Conservation (phyloP, 2,329 filamentous ascomycete species). For the Hypoxylon sp. region DNA sequence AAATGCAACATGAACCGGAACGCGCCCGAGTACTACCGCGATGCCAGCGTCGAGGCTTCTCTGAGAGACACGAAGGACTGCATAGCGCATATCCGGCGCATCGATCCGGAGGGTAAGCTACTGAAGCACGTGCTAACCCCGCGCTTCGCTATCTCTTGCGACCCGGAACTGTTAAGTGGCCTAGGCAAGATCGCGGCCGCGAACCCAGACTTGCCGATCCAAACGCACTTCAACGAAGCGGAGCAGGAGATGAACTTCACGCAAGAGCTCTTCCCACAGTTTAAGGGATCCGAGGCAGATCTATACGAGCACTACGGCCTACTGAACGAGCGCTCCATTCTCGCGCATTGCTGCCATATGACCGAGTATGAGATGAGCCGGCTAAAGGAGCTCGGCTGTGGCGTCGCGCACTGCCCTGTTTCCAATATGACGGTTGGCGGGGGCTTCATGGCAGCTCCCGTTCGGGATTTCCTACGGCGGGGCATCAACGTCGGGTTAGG, state of each 20-base stretch:
- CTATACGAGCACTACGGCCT: slow-evolving; percentile 71
- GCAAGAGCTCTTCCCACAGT: slow-evolving; percentile 68
- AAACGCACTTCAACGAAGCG: slow-evolving; percentile 79
- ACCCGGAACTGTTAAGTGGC: slow-evolving; percentile 66
- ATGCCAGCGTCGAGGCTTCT: slow-evolving; percentile 63
- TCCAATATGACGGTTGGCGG: slow-evolving; percentile 75
- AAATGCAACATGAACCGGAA: slow-evolving; percentile 76
- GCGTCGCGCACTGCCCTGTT: slow-evolving; percentile 75
- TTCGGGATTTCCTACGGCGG: slow-evolving; percentile 69
- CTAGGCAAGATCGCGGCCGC: slow-evolving; percentile 67
- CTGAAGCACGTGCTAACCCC: slow-evolving; percentile 69
- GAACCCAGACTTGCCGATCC: slow-evolving; percentile 68
- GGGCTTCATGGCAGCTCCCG: slow-evolving; percentile 73
- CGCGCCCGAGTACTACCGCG: slow-evolving; percentile 68
- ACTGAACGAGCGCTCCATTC: slow-evolving; percentile 69
- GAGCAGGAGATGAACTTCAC: slow-evolving; percentile 72
- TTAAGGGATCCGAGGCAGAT: slow-evolving; percentile 68
- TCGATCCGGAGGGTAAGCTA: slow-evolving; percentile 62
- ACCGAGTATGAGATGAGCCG: slow-evolving; percentile 68
- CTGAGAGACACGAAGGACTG: slow-evolving; percentile 65
- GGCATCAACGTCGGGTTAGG: slow-evolving; percentile 77
- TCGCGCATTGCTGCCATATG: slow-evolving; percentile 78
- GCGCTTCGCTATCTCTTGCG: slow-evolving; percentile 74
- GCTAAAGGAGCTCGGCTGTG: slow-evolving; percentile 65
- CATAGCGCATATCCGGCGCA: slow-evolving; percentile 62